Conservation (phyloP, 2,329 filamentous ascomycete genomes). For the Davidsoniella virescens region DNA sequence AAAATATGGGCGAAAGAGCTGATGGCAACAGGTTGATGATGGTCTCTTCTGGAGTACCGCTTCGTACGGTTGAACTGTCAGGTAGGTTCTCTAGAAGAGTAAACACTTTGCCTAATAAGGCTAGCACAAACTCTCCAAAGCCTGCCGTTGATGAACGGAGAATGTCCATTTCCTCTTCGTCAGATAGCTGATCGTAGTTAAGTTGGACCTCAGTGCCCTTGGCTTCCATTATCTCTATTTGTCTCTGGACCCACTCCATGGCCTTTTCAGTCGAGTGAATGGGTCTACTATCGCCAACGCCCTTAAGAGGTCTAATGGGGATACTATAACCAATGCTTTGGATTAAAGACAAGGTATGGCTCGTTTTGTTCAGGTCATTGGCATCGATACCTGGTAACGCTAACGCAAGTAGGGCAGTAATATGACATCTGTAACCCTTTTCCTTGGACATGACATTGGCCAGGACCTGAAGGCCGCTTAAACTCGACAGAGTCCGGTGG, state of each 20-base stretch:
- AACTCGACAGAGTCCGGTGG: constrained; percentile 83
- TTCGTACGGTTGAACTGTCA: constrained; percentile 72
- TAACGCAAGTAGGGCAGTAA: constrained; percentile 83
- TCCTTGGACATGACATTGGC: constrained; percentile 80
- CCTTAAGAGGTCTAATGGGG: constrained; percentile 61
- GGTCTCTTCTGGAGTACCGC: constrained; percentile 87
- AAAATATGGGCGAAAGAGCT: constrained; percentile 77
- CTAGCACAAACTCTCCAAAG: constrained; percentile 81
- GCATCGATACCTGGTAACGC: constrained; percentile 92
- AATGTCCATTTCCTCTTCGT: constrained; percentile 75
- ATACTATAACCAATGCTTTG: constrained; percentile 94
- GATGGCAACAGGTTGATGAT: constrained; percentile 91
- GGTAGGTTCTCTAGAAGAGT: constrained; percentile 89
- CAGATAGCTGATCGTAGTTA: constrained; percentile 70
- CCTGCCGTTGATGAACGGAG: constrained; percentile 86
- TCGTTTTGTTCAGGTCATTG: constrained; percentile 91
- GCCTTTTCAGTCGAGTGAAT: constrained; percentile 62
- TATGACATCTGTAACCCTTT: constrained; percentile 92
- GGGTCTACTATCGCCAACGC: constrained; percentile 46
- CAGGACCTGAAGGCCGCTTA: constrained; percentile 82
- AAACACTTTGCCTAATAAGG: constrained; percentile 86
- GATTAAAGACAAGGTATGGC: constrained; percentile 87
- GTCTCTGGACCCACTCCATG: constrained; percentile 81
- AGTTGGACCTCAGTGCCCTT: constrained; percentile 75
- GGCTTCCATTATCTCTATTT: constrained; percentile 85